Evolutionary conservation across 1,284 basidiomycete species (phyloP), one percentile per base, ranked within the genome.

Genomic region (Pseudozyma thailandica): DNA sequence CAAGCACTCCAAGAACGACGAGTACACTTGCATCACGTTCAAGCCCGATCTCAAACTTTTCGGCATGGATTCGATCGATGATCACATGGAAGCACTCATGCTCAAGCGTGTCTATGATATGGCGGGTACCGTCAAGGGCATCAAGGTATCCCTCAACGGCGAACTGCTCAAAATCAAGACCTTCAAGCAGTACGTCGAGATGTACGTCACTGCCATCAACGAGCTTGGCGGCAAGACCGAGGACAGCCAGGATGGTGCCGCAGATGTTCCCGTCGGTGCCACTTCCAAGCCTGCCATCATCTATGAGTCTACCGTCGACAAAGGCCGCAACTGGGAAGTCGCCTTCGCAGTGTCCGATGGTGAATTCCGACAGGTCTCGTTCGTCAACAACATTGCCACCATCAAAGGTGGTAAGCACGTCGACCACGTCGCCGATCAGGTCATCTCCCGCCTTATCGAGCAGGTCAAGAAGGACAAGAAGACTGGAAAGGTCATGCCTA

Each of bases 321-420:
- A 75, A 51, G 81, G 81, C 8, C 77, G 79, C 44, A 90, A 93
- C 15, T 99, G 96, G 96, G 96, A 98, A 83, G 88, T 98, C 23
- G 96, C 91, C 0, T 98, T 98, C 81, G 91, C 94, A 0, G 88
- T 96, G 12, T 97, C 95, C 0, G 92, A 94, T 57, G 86, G 87
- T 31, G 93, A 94, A 25, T 86, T 90, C 35, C 92, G 92, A 84
- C 77, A 79, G 53, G 93, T 98, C 35, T 97, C 96, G 15, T 99
- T 98, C 81, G 94, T 93, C 78, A 99, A 99, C 85, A 94, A 94
- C 23, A 98, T 99, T 74, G 90, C 95, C 8, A 99, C 96, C 3
- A 93, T 88, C 63, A 98, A 98, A 82, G 96, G 96, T 56, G 96
- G 96, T 52, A 94, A 92, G 1, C 96, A 99, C 82, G 95, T 99